Evolutionary conservation across 1,139 yeast genomes (phyloP), one percentile per base, ranked within the genome.

Genomic region (Meyerozyma smithsonii): DNA sequence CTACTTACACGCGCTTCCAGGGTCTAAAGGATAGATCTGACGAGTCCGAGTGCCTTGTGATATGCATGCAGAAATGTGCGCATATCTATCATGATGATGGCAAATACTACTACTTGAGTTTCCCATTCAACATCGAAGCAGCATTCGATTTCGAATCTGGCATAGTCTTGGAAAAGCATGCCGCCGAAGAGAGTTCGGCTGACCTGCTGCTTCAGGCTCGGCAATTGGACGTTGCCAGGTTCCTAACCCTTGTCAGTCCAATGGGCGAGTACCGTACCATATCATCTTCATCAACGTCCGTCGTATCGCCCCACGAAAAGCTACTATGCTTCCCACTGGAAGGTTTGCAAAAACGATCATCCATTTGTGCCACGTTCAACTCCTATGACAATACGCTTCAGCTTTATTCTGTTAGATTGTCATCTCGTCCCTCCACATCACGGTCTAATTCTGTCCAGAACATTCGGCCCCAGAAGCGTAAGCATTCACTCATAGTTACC

Each of bases 231-330:
- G 44, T 59, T 50, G 64, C 79, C 4, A 69, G 73, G 38, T 79
- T 85, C 49, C 63, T 84, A 44, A 74, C 88, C 0, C 59, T 86
- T 47, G 72, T 77, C 1, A 90, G 84, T 50, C 90, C 95, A 1
- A 63, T 82, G 36, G 77, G 77, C 4, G 90, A 85, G 17, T 66
- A 83, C 38, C 82, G 90, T 2, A 63, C 77, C 5, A 76, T 86
- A 3, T 76, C 81, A 0, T 78, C 92, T 0, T 80, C 89, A 0
- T 79, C 92, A 1, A 81, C 85, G 0, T 75, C 88, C 1, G 77
- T 81, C 1, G 74, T 87, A 10, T 70, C 83, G 0, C 61, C 74
- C 1, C 64, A 67, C 35, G 95, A 86, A 52, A 74, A 72, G 39
- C 55, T 86, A 33, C 52, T 77, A 35, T 57, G 67, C 18, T 79